Percentiles rank a stretch among this genome's conserved stretches.
Evolutionary conservation across 306 rosid genomes (phyloP).

Genomic region (Acacia confusa): DNA sequence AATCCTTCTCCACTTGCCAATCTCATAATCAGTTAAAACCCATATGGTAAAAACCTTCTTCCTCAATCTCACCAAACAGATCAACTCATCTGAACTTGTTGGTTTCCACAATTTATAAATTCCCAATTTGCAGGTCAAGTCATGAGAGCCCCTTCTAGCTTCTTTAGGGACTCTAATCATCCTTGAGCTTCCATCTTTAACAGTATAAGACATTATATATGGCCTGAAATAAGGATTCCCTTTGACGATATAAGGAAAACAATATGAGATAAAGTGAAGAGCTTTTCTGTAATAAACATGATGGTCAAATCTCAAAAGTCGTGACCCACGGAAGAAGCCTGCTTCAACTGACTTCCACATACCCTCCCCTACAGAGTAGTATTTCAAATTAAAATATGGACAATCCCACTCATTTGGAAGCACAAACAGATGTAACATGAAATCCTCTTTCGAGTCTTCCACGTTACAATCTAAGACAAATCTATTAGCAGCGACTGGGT

Average conservation of each 20-base stretch:
- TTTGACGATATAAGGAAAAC: neutral
- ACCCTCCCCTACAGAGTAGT: too few relatives aligned
- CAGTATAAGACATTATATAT: conserved; percentile 1
- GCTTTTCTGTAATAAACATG: conserved; percentile 10
- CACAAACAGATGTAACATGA: too few relatives aligned
- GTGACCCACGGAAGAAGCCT: neutral
- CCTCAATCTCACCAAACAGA: conserved; percentile 30
- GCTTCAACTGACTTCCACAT: neutral
- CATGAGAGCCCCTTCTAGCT: neutral
- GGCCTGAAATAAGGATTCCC: neutral
- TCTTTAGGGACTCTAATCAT: too few relatives aligned
- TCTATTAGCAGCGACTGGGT: too few relatives aligned
- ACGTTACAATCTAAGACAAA: neutral
- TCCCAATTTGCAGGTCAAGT: neutral
- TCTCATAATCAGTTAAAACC: conserved; percentile 10
- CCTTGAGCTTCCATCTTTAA: conserved; percentile 6
- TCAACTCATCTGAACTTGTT: neutral
- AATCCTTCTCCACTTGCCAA: neutral
- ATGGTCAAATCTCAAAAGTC: conserved; percentile 16
- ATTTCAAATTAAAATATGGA: too few relatives aligned
- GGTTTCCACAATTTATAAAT: conserved; percentile 22
- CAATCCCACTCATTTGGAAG: too few relatives aligned
- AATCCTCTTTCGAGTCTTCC: too few relatives aligned
- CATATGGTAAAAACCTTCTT: conserved; percentile 11
- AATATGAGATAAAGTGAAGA: neutral